Evolutionary conservation across 208 protist genomes (phyloP).

Genomic region (Spongospora subterranea): DNA sequence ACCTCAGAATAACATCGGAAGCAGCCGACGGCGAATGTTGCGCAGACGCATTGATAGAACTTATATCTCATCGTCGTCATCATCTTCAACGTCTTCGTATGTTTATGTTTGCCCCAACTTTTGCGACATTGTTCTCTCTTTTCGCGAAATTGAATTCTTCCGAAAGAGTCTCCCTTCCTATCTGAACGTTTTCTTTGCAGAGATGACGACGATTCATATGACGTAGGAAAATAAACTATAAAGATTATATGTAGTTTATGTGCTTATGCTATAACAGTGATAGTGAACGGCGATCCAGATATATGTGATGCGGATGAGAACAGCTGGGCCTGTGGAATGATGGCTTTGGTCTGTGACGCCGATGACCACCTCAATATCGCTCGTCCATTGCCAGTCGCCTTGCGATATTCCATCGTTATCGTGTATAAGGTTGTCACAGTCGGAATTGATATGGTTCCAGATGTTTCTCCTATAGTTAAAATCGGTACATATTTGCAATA

Average conservation of each 20-base stretch:
- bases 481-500: background rate
- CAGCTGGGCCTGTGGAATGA: slow-evolving; percentile 65
- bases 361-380: slow-evolving; percentile 57
- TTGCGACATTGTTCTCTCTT: too few relatives aligned
- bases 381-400: slow-evolving; percentile 54
- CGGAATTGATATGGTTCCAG: slow-evolving; percentile 8
- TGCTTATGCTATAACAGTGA: background rate
- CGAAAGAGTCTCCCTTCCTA: too few relatives aligned
- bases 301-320: slow-evolving; percentile 62
- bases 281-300: slow-evolving; percentile 64
- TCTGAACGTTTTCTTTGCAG: too few relatives aligned
- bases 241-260: background rate
- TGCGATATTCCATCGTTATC: slow-evolving; percentile 66
- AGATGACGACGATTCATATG: too few relatives aligned
- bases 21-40: background rate
- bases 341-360: slow-evolving; percentile 51
- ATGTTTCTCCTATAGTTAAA: background rate
- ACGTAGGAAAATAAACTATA: background rate
- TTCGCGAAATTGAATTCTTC: too few relatives aligned
- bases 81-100: too few relatives aligned
- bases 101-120: too few relatives aligned
- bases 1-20: too few relatives aligned
- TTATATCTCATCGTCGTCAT: too few relatives aligned
- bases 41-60: too few relatives aligned
- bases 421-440: slow-evolving; percentile 61